Percentiles rank a stretch among this genome's conserved stretches.
These are phyloP conservation scores for Lichtheimia ramosa DNA, from an alignment of 371 early-diverging fungal genomes.

Conservation along the genomic window DNA sequence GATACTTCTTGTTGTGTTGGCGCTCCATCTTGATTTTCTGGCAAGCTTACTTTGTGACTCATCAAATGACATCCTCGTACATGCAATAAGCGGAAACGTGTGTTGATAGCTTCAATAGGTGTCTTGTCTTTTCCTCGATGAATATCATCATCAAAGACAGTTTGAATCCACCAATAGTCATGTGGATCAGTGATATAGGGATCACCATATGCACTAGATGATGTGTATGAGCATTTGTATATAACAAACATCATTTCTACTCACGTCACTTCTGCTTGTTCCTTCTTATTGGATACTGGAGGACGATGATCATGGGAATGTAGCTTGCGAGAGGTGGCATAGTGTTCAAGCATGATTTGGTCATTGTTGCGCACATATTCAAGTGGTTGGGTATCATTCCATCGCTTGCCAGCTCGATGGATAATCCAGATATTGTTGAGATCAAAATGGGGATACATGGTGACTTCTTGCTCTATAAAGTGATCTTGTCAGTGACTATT, in stretches of 20 bases:
- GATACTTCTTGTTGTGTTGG: constrained; percentile 89
- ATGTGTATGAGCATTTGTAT: neutral
- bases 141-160: constrained; percentile 15
- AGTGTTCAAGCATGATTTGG: constrained; percentile 76
- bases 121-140: constrained; percentile 17
- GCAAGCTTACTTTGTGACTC: constrained; percentile 23
- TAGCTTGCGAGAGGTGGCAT: constrained; percentile 65
- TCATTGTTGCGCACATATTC: constrained; percentile 63
- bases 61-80: constrained; percentile 34
- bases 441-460: constrained; percentile 87
- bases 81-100: constrained; percentile 72
- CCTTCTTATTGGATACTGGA: constrained; percentile 25
- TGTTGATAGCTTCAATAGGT: constrained; percentile 27
- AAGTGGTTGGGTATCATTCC: constrained; percentile 32
- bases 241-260: constrained; percentile 12
- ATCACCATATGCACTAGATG: constrained; percentile 26
- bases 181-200: constrained; percentile 9
- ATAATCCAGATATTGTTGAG: constrained; percentile 87
- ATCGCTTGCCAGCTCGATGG: constrained; percentile 37
- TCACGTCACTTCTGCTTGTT: constrained; percentile 42
- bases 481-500: neutral
- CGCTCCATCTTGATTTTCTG: constrained; percentile 7
- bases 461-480: constrained; percentile 85
- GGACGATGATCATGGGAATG: constrained; percentile 86
- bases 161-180: constrained; percentile 32